Base-by-base conservation (phyloP, 768 basidiomycete genomes). In the Amanita pallidorosea region DNA sequence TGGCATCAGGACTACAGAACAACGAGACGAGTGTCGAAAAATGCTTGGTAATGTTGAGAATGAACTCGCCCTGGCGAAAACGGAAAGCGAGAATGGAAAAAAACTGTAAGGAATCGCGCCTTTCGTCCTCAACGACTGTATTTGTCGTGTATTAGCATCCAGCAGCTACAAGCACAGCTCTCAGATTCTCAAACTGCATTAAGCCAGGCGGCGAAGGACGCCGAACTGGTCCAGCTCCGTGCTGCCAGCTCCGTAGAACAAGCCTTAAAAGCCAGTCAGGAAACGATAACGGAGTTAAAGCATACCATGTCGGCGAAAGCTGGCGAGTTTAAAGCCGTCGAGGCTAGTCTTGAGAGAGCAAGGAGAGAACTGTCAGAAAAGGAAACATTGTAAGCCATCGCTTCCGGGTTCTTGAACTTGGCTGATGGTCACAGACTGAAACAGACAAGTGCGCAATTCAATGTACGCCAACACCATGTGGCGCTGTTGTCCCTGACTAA, bases 361-460 rank as follows among this genome's bases (percentile, higher is more conserved):
- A 41, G 27, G 36, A 29, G 23, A 38, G 45, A 53, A 36, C 2
- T 40, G 1, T 25, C 12, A n/a, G 40, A 46, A n/a, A 38, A 47
- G 43, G 45, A 47, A 31, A 29, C 9, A 4, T 20, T 20, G 46
- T 53, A n/a, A 7, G 51, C 23, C 35, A 17, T 33, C 25, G 41
- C 7, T 12, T 5, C 18, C 17, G 20, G 2, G 3, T 2, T 41
- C 40, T 20, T 3, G 15, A 27, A 18, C 15, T 9, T 45, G 17
- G 17, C 11, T 25, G 12, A 27, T 29, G 17, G 9, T 11, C 7
- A 8, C 13, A 50, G 50, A 33, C 9, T 51, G 33, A 51, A 51
- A 18, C 50, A 51, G 11, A 45, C 51, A 7, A 25, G 3, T n/a
- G 12, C 40, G 27, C n/a, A 54, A 53, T 25, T 54, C 45, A 36